A percentile compares a stretch with the other conserved stretches of the same genome.
Evolutionary conservation across 2,329 filamentous ascomycete genomes (phyloP).

Genomic region (Thermoascus crustaceus): DNA sequence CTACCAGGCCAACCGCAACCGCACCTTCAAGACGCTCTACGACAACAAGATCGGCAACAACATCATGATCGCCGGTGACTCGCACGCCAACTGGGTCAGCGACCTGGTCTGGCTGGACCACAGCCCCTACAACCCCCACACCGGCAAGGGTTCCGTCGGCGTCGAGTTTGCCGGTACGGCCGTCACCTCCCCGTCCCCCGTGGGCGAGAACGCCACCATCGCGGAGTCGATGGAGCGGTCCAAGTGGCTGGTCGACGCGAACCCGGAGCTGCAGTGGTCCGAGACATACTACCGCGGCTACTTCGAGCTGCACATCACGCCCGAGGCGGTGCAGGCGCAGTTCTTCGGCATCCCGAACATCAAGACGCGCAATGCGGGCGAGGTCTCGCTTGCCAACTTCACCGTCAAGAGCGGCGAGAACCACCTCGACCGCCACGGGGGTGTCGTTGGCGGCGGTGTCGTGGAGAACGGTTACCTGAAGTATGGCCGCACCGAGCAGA

Average conservation of each 20-base stretch:
- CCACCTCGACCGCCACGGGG: conserved; percentile 41
- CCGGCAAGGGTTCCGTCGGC: conserved; percentile 50
- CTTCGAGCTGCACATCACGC: conserved; percentile 54
- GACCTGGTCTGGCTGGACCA: conserved; percentile 53
- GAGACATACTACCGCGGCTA: conserved; percentile 68
- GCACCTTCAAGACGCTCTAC: conserved; percentile 59
- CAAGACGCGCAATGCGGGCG: conserved; percentile 51
- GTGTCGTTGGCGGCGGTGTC: conserved; percentile 34
- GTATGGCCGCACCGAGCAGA: conserved; percentile 21
- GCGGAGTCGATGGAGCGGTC: conserved; percentile 42
- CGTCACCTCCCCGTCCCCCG: conserved; percentile 52
- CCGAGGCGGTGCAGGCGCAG: conserved; percentile 51
- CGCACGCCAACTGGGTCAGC: conserved; percentile 57
- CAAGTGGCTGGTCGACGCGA: conserved; percentile 40
- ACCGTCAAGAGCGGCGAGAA: conserved; percentile 58
- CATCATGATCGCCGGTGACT: conserved; percentile 64
- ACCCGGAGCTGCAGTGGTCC: conserved; percentile 62
- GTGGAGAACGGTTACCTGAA: conserved; percentile 36
- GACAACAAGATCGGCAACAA: conserved; percentile 63
- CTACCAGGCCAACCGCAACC: conserved; percentile 62
- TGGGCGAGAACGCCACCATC: conserved; percentile 53
- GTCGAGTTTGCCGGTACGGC: conserved; percentile 61
- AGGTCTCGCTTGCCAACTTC: conserved; percentile 62
- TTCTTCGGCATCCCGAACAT: conserved; percentile 60
- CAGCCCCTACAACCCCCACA: conserved; percentile 43